A percentile compares a stretch with the other conserved stretches of the same genome.
phyloP scores from a whole-genome alignment of 108 stramenopile species.

The Nannochloropsis gaditana region DNA sequence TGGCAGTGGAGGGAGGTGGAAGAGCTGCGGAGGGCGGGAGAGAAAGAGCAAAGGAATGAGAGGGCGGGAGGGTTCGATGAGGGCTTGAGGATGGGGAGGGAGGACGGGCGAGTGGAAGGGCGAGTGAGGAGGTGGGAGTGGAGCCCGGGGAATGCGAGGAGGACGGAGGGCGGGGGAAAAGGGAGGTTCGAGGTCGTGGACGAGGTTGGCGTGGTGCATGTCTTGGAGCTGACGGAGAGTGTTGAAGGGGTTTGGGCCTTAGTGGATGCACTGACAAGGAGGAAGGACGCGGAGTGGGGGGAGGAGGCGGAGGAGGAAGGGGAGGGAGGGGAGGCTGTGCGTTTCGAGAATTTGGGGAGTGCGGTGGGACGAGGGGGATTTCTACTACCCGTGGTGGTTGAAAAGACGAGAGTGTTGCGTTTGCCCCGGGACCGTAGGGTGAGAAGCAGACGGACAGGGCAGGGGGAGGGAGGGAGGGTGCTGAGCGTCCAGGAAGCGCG shows the following conservation, averaged over 20 bases:
- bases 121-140: neutral
- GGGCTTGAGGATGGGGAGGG: neutral
- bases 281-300: neutral
- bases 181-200: constrained; percentile 2
- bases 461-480: neutral
- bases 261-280: neutral
- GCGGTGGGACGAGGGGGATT: neutral
- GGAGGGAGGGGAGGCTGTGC: neutral
- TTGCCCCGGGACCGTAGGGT: neutral
- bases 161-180: neutral
- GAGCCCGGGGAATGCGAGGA: neutral
- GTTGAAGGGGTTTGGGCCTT: neutral
- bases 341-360: neutral
- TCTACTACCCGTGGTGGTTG: neutral
- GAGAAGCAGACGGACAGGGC: neutral
- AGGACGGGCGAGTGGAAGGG: constrained; percentile 15
- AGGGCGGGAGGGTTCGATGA: neutral
- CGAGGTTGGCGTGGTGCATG: neutral
- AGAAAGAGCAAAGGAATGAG: neutral
- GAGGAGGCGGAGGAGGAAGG: neutral
- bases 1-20: constrained; percentile 14
- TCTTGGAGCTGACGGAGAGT: neutral
- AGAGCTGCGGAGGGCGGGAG: neutral
- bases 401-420: neutral
- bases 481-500: neutral